Evolutionary conservation across 202 grass and related monocot genomes (phyloP).

Genomic region (Cymbopogon flexuosus): DNA sequence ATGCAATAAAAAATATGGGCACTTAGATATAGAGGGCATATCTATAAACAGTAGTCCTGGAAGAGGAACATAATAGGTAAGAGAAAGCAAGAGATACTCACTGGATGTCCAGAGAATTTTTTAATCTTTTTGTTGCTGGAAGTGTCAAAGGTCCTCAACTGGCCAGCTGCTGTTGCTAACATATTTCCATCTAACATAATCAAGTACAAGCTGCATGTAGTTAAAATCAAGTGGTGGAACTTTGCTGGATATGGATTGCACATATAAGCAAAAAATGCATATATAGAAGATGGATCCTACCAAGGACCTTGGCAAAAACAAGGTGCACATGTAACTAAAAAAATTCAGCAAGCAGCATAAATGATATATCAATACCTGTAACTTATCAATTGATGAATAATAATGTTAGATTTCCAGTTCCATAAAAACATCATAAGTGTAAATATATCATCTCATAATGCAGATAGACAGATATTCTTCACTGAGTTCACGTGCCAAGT

Average conservation of each 20-base stretch:
- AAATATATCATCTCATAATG: not conserved
- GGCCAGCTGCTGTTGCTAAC: conserved; percentile 86
- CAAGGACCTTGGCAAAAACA: not conserved
- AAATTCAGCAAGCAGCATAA: conserved; percentile 1
- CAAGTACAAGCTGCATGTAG: conserved; percentile 14
- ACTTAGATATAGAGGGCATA: conserved; percentile 6
- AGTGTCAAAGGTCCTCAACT: conserved; percentile 72
- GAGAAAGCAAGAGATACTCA: conserved; percentile 32
- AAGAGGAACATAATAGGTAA: conserved; percentile 20
- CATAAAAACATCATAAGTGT: not conserved
- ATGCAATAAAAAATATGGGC: conserved; percentile 19
- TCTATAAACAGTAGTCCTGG: not conserved
- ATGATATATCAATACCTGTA: not conserved
- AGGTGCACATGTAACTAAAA: not conserved
- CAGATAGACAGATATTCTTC: conserved; percentile 2
- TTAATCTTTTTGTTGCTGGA: conserved; percentile 79
- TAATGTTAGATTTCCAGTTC: not conserved
- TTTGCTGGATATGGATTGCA: not conserved
- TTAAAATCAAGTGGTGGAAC: conserved; percentile 25
- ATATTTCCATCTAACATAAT: conserved; percentile 68
- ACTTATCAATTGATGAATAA: not conserved
- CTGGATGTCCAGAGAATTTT: conserved; percentile 90
- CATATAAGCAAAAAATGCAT: conserved; percentile 13
- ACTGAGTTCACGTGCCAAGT: conserved; percentile 3
- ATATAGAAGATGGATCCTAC: conserved; percentile 4